A percentile compares a stretch with the other conserved stretches of the same genome.
Conservation (phyloP, 2,329 filamentous ascomycete genomes). For the Calonectria pseudoreteaudii region DNA sequence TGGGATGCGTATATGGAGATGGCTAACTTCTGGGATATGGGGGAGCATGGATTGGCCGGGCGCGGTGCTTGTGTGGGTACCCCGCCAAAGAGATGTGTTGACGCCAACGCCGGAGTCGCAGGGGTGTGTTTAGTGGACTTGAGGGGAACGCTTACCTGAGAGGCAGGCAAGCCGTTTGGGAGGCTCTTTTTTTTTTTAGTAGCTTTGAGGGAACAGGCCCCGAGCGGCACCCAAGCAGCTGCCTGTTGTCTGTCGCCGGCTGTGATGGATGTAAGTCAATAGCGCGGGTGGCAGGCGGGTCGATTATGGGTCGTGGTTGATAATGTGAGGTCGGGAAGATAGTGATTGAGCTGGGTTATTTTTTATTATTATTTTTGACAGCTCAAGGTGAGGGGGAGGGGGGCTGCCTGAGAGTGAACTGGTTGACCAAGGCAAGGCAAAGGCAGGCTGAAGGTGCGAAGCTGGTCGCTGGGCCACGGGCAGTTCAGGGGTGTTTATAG, state of each 20-base stretch:
- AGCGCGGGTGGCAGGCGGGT: not conserved
- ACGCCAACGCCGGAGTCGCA: conserved; percentile 23
- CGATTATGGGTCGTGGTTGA: not conserved
- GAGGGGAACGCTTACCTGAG: conserved; percentile 13
- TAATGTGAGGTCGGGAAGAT: conserved; percentile 5
- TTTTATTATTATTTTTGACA: conserved; percentile 12
- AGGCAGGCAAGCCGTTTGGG: conserved; percentile 10
- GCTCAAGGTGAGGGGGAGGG: conserved; percentile 1
- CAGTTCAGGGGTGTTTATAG: conserved; percentile 33
- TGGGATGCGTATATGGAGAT: conserved; percentile 40
- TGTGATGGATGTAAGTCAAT: not conserved
- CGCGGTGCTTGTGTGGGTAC: conserved; percentile 53
- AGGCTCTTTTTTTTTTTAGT: conserved; percentile 1
- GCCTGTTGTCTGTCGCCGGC: conserved; percentile 7
- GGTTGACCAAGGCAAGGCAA: conserved; percentile 6
- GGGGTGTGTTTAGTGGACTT: conserved; percentile 35
- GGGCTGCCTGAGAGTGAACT: conserved; percentile 10
- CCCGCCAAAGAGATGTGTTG: conserved; percentile 38
- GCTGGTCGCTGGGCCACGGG: conserved; percentile 3
- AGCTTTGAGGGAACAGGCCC: not conserved
- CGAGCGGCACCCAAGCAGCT: not conserved
- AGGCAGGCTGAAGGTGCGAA: conserved; percentile 26
- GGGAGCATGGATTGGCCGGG: conserved; percentile 48
- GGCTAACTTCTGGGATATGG: conserved; percentile 39
- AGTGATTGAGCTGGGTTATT: not conserved